phyloP scores from a whole-genome alignment of 345 rosid species.

The Bruguiera parviflora region DNA sequence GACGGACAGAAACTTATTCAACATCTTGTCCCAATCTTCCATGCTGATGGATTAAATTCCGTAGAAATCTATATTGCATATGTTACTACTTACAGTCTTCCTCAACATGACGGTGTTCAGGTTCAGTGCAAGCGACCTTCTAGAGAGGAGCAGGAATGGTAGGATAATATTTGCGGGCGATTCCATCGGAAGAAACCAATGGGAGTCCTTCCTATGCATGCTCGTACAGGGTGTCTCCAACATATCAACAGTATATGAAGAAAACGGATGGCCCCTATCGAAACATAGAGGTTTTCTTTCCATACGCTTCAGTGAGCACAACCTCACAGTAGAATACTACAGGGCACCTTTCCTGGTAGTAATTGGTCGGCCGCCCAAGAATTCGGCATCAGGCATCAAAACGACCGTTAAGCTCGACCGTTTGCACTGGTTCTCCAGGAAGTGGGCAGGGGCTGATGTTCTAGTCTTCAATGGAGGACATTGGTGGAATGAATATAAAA shows the following conservation, averaged over 20 bases:
- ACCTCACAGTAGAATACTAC: slow-evolving; percentile 75
- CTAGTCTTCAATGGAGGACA: slow-evolving; percentile 74
- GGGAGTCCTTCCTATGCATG: slow-evolving; percentile 89
- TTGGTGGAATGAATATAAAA: slow-evolving; percentile 83
- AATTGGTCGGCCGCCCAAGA: slow-evolving; percentile 51
- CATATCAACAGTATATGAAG: slow-evolving; percentile 63
- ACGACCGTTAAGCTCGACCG: slow-evolving; percentile 53
- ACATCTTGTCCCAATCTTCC: too few relatives aligned
- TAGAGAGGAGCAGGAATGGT: slow-evolving; percentile 66
- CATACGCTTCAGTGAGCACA: slow-evolving; percentile 60
- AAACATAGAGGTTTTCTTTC: slow-evolving; percentile 90
- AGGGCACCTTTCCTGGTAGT: slow-evolving; percentile 67
- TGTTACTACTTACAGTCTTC: neutral
- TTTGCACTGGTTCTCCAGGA: slow-evolving; percentile 59
- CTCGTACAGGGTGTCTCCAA: slow-evolving; percentile 54
- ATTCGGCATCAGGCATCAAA: slow-evolving; percentile 36
- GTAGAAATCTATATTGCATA: too few relatives aligned
- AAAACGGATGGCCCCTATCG: slow-evolving; percentile 56
- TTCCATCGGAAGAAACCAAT: slow-evolving; percentile 84
- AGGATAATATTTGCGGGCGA: slow-evolving; percentile 87
- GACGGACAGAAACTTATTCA: too few relatives aligned
- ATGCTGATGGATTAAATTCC: too few relatives aligned
- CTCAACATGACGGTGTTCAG: slow-evolving; percentile 25
- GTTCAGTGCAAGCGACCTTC: slow-evolving; percentile 66
- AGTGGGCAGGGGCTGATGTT: slow-evolving; percentile 69